Base-by-base conservation (phyloP, 2,329 filamentous ascomycete genomes). In the Hymenoscyphus fraxineus region DNA sequence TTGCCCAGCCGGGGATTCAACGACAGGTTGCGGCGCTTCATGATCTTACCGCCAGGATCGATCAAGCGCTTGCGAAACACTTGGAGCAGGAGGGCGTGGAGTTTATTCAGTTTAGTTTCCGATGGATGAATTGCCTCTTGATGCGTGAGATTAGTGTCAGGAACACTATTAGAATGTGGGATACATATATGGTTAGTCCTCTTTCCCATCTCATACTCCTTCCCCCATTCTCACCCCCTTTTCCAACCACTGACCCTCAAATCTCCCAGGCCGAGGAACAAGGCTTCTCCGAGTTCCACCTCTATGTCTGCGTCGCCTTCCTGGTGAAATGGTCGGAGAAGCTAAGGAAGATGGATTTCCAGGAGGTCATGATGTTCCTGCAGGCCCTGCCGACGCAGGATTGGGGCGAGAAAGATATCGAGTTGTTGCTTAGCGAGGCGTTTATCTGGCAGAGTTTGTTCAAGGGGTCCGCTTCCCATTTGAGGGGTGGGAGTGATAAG, bases 281-380 rank as follows among this genome's bases (percentile, higher is more conserved):
- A 79, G 96, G 95, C 59, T 99, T 99, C 78, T 97, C 94, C 3
- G 92, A 96, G 74, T 99, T 99, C 76, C 95, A 99, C 76, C 86
- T 99, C 65, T 99, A 99, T 76, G 95, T 99, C 47, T 99, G 96
- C 77, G 95, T 95, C 31, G 95, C 95, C 5, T 98, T 99, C 76
- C 82, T 99, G 32, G 95, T 98, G 61, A 99, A 99, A 77, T 99
- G 96, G 96, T 96, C 94, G 6, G 90, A 95, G 70, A 92, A 96
- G 76, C 83, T 99, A 57, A 85, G 94, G 66, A 95, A 93, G 77
- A 98, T 98, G 94, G 95, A 99, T 76, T 98, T 98, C 70, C 85
- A 98, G 80, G 94, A 97, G 77, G 89, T 97, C 65, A 97, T 99
- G 93, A 99, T 99, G 94, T 99, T 99, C 75, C 80, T 99, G 62